Base-by-base conservation (phyloP, 139 green algal genomes). In the Closterium sp. region DNA sequence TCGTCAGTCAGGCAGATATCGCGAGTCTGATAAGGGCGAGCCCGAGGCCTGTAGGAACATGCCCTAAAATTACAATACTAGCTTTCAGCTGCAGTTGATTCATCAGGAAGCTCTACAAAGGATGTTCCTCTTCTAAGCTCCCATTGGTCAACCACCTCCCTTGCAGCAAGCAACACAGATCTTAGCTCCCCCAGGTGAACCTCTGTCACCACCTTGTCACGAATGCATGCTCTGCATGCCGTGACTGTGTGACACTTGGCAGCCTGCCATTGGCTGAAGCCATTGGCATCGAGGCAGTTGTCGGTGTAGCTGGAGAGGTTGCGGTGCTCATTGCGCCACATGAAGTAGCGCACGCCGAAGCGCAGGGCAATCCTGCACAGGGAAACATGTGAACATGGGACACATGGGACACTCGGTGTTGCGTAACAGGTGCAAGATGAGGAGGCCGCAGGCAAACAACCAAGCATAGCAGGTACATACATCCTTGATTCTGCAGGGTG, bases 121-220 rank as follows among this genome's bases (percentile, higher is more conserved):
- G 55, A 76, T 76, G 16, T 25, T 76, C 55, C 55, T 19, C 55
- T 76, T 4, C 55, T 76, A 76, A 76, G 55, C 55, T 76, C 55
- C 55, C 55, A 76, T 76, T 76, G 55, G 55, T 76, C 55, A 76
- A 76, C 55, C 55, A 76, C 55, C 55, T 76, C 55, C 12, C 31
- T 86, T 21, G 83, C 83, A 32, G 83, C 83, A 7, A 32, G 83
- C 83, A 86, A 4, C 23, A 28, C 83, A 16, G 83, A 32, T 33
- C 83, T 32, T 32, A 86, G 83, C 83, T 86, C 83, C 83, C 83
- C 83, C 83, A 86, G 30, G 28, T 86, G 83, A 3, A 86, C 83
- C 30, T 32, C 30, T 16, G 83, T 86, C 3, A 86, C 83, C 83
- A 86, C 83, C 83, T 86, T 19, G 25, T 86, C 83, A 19, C 83